Evolutionary conservation across 768 basidiomycete genomes (phyloP).

Genomic region (Tricholoma sp.): DNA sequence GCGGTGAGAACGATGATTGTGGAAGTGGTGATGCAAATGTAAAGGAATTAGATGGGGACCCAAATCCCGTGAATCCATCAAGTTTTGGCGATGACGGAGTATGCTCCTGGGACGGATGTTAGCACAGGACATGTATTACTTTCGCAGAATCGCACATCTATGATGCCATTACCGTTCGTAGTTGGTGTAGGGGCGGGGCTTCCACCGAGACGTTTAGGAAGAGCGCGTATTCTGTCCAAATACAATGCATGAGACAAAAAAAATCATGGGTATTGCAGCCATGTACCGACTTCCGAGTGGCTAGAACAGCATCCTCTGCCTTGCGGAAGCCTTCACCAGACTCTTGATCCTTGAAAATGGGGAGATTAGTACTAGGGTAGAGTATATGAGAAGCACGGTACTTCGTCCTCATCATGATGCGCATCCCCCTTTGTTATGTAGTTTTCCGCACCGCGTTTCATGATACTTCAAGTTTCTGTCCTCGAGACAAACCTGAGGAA

Average conservation of each 20-base stretch:
- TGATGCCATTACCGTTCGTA: slow-evolving; percentile 18
- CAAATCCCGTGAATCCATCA: slow-evolving; percentile 50
- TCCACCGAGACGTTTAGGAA: slow-evolving; percentile 47
- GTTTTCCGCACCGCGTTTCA: slow-evolving; percentile 75
- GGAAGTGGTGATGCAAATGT: slow-evolving; percentile 11
- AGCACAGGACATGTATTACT: not conserved
- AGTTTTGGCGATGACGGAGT: slow-evolving; percentile 40
- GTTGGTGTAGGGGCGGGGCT: slow-evolving; percentile 16
- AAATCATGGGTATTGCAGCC: not conserved
- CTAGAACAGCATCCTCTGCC: slow-evolving; percentile 54
- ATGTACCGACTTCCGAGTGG: slow-evolving; percentile 49
- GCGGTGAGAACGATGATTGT: not conserved
- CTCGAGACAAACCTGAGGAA: not conserved
- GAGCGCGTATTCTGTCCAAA: slow-evolving; percentile 50
- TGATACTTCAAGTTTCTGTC: slow-evolving; percentile 16
- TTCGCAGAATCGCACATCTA: slow-evolving; percentile 13
- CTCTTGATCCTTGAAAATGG: slow-evolving; percentile 35
- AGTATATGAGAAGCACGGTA: too few species aligned
- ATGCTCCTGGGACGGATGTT: slow-evolving; percentile 12
- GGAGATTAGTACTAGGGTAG: too few species aligned
- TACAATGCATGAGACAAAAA: not conserved
- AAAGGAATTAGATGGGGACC: slow-evolving; percentile 22
- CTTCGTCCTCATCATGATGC: slow-evolving; percentile 38
- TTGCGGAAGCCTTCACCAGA: slow-evolving; percentile 43
- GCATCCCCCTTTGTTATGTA: slow-evolving; percentile 57